A percentile compares a stretch with the other conserved stretches of the same genome.
phyloP scores from a whole-genome alignment of 1,139 yeast genomes.

The Pichia sp. region DNA sequence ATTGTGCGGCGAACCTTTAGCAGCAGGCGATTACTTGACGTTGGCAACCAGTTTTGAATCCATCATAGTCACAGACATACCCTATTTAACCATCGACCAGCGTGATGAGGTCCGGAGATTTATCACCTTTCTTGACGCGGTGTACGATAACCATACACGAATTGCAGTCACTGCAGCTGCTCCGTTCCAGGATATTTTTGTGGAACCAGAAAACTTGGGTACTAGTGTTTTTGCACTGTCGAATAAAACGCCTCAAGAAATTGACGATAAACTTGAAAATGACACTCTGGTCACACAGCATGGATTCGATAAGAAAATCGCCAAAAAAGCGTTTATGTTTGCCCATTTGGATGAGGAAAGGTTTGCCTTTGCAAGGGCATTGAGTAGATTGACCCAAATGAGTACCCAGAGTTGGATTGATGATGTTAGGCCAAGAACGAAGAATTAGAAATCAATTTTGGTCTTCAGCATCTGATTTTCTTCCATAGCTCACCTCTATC shows the following conservation, averaged over 20 bases:
- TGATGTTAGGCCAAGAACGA: constrained; percentile 21
- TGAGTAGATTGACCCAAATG: constrained; percentile 89
- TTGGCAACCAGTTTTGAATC: constrained; percentile 74
- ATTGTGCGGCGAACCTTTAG: constrained; percentile 78
- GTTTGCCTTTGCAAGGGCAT: constrained; percentile 94
- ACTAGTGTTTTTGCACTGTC: constrained; percentile 51
- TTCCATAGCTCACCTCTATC: no score
- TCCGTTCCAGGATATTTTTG: constrained; percentile 78
- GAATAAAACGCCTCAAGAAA: constrained; percentile 32
- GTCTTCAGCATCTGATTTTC: not conserved
- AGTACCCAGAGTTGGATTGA: constrained; percentile 93
- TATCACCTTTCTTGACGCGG: constrained; percentile 91
- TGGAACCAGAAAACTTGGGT: constrained; percentile 68
- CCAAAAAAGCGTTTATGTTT: constrained; percentile 78
- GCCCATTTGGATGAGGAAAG: constrained; percentile 83
- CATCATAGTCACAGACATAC: constrained; percentile 89
- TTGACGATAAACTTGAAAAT: constrained; percentile 44
- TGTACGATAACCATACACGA: constrained; percentile 83
- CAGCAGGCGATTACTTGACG: constrained; percentile 94
- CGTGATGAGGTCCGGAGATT: constrained; percentile 86
- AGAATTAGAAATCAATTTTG: not conserved
- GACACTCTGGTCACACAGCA: constrained; percentile 65
- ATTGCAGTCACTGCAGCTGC: constrained; percentile 87
- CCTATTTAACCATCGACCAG: constrained; percentile 69
- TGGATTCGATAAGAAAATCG: constrained; percentile 70